Base-by-base conservation (phyloP, 495 filamentous ascomycete genomes). In the Aspergillus coremiiformis region DNA sequence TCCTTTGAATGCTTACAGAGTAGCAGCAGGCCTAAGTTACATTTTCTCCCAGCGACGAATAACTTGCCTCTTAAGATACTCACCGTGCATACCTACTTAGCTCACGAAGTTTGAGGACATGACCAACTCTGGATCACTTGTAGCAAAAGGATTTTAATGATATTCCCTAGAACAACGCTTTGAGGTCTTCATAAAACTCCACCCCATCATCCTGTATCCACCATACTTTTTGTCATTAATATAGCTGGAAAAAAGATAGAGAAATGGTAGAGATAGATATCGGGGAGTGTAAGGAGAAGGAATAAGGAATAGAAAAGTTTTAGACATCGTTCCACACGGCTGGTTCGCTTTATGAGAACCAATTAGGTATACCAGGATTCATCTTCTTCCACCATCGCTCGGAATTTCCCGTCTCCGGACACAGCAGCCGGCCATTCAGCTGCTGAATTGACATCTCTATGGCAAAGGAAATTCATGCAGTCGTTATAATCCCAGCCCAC, bases 391-490 rank as follows among this genome's bases (percentile, higher is more conserved):
- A 41, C 4, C 19, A 19, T 35, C 29, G 9, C n/a, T 47, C 26
- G 11, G 17, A 33, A 41, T 23, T 22, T 26, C 32, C 44, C 44
- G 11, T 47, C 17, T 21, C 17, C 44, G 32, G 15, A 47, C 44
- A 7, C 2, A 47, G 17, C 11, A 32, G 19, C 14, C 19, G 19
- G 39, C 20, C 30, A 24, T 6, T 20, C 17, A 27, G 19, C 30
- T 10, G 4, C 47, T 30, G 8, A 20, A 51, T 54, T 47, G 35
- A 56, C 43, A 44, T 41, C 49, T 59, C 57, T 59, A 59, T 60
- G 47, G 58, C 47, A 62, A 55, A 69, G 56, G 56, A 67, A 68
- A 71, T 64, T 73, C 70, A 67, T 71, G 67, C 67, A 67, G 53
- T 70, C 67, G 62, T 71, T 68, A 68, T 55, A 60, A 56, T 60